A percentile compares a stretch with the other conserved stretches of the same genome.
These are phyloP conservation scores for Sugiyamaella qingdaonensis DNA, from an alignment of 805 yeast species.

Conservation along the genomic window DNA sequence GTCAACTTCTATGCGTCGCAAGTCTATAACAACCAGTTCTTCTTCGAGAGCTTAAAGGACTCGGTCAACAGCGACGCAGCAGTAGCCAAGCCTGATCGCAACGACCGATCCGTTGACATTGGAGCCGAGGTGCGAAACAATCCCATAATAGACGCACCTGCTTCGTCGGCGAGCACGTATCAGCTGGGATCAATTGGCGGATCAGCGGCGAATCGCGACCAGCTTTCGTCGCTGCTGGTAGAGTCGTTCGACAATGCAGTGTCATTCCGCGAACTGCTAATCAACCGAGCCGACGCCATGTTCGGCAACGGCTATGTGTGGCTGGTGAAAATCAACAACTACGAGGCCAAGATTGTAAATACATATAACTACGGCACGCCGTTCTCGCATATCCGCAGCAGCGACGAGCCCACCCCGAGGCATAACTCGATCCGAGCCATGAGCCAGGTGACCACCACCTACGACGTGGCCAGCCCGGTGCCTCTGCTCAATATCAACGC, in stretches of 20 bases:
- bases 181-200: conserved; percentile 5
- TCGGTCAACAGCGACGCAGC: conserved; percentile 27
- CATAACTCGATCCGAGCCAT: conserved; percentile 8
- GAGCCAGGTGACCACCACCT: conserved; percentile 4
- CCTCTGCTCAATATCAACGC: conserved; percentile 74
- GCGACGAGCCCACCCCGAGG: conserved; percentile 10
- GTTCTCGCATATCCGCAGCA: conserved; percentile 35
- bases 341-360: conserved; percentile 51
- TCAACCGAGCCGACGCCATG: conserved; percentile 67
- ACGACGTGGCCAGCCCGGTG: conserved; percentile 9
- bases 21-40: conserved; percentile 86
- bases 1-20: conserved; percentile 63
- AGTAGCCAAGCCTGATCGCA: conserved; percentile 19
- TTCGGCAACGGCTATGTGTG: conserved; percentile 94
- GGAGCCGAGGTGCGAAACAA: conserved; percentile 20
- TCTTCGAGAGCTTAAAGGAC: conserved; percentile 39
- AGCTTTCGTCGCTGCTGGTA: conserved; percentile 14
- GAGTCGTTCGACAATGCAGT: conserved; percentile 69
- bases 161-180: not conserved
- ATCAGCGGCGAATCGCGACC: conserved; percentile 4
- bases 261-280: conserved; percentile 70
- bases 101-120: conserved; percentile 27
- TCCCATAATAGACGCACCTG: conserved; percentile 14
- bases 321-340: conserved; percentile 47
- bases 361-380: conserved; percentile 93